Conservation (phyloP, 371 early-diverging fungal genomes). For the Zychaea mexicana region DNA sequence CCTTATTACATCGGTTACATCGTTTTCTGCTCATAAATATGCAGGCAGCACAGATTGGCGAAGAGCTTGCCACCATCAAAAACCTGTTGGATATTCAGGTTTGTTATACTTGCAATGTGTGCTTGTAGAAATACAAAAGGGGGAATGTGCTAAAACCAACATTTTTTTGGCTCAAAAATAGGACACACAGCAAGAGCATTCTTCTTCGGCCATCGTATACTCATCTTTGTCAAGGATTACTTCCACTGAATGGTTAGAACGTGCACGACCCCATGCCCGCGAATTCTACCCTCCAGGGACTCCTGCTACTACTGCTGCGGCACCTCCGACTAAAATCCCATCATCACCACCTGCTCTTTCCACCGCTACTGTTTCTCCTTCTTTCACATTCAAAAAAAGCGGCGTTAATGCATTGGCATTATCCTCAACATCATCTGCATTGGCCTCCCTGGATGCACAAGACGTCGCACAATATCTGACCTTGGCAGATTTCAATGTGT, state of each 20-base stretch:
- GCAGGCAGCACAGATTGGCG: slow-evolving; percentile 22
- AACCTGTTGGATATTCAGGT: slow-evolving; percentile 7
- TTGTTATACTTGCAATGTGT: not conserved
- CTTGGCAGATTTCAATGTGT: slow-evolving; percentile 40
- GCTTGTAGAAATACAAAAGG: too few species aligned
- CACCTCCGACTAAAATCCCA: not conserved
- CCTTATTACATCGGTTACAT: slow-evolving; percentile 29
- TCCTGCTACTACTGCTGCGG: too few species aligned
- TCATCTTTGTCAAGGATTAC: not conserved
- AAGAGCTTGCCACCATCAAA: slow-evolving; percentile 26
- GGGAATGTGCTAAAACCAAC: not conserved
- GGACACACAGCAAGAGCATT: not conserved
- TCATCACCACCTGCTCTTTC: not conserved
- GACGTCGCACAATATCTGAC: slow-evolving; percentile 48
- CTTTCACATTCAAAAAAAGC: not conserved
- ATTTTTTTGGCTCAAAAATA: not conserved
- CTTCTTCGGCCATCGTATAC: not conserved
- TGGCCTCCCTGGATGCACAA: slow-evolving; percentile 24
- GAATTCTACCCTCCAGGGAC: not conserved
- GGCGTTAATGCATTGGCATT: not conserved
- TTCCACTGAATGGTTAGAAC: not conserved
- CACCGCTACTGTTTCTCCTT: not conserved
- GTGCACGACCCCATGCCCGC: not conserved
- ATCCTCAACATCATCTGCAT: slow-evolving; percentile 3
- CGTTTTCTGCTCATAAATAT: slow-evolving; percentile 27